Percentiles rank a stretch among this genome's conserved stretches.
Conservation (phyloP, 2,329 filamentous ascomycete species). For the Zarea fungicola region DNA sequence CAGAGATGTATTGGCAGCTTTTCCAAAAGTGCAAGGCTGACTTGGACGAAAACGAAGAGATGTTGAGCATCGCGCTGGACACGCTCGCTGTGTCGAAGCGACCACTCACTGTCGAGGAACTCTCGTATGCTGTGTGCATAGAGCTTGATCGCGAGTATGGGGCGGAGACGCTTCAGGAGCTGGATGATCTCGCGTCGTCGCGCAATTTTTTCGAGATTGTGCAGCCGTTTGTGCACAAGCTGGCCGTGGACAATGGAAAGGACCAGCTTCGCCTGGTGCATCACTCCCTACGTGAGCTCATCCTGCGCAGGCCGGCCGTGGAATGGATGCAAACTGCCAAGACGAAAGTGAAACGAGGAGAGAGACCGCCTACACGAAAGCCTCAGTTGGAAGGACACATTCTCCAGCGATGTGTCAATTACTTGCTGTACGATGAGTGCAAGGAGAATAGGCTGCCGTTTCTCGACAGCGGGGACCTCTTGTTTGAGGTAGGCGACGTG, state of each 20-base stretch:
- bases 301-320: slow-evolving; percentile 4
- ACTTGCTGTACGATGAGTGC: slow-evolving; percentile 9
- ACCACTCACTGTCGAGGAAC: slow-evolving; percentile 4
- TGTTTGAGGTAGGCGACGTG: not conserved
- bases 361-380: not conserved
- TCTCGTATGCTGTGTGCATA: slow-evolving; percentile 9
- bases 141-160: not conserved
- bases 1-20: slow-evolving; percentile 10
- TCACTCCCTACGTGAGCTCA: slow-evolving; percentile 12
- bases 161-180: not conserved
- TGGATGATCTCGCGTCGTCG: slow-evolving; percentile 2
- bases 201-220: slow-evolving; percentile 9
- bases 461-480: not conserved
- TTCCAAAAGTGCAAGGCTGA: not conserved
- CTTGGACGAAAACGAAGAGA: slow-evolving; percentile 1
- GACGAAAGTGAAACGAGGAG: not conserved
- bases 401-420: slow-evolving; percentile 8
- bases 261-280: slow-evolving; percentile 12
- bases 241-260: not conserved
- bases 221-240: slow-evolving; percentile 6
- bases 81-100: slow-evolving; percentile 7
- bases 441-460: not conserved
- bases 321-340: slow-evolving; percentile 1
- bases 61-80: slow-evolving; percentile 2
- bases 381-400: slow-evolving; percentile 1